Evolutionary conservation across 176 grass and related monocot genomes (phyloP).

Genomic region (Otatea glauca): DNA sequence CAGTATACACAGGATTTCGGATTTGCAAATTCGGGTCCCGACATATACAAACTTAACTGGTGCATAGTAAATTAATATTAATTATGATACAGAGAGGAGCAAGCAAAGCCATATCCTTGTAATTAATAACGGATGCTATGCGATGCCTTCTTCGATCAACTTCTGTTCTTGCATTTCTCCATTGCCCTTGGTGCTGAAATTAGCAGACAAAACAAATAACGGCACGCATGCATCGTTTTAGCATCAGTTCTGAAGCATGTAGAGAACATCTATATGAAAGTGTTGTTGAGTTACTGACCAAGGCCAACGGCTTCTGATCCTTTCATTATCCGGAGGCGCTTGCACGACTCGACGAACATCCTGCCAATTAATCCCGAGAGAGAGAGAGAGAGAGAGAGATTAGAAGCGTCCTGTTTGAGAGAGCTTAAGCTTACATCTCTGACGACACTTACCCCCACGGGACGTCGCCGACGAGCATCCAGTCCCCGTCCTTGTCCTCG

Average conservation of each 20-base stretch:
- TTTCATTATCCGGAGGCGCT: conserved; percentile 87
- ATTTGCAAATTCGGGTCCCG: too few relatives aligned
- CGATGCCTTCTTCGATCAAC: conserved; percentile 24
- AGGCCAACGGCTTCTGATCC: conserved; percentile 81
- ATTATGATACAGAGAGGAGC: conserved; percentile 35
- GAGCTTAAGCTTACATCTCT: not conserved
- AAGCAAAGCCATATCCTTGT: conserved; percentile 12
- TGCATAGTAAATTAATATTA: not conserved
- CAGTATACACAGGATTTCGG: too few relatives aligned
- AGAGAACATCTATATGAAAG: not conserved
- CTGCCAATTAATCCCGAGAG: conserved; percentile 44
- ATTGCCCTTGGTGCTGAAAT: conserved; percentile 69
- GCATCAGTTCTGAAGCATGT: not conserved
- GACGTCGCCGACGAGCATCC: conserved; percentile 99
- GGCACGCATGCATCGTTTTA: not conserved
- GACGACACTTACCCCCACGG: conserved; percentile 60
- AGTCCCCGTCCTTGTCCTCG: conserved; percentile 99
- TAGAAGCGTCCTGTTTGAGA: not conserved
- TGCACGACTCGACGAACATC: conserved; percentile 89
- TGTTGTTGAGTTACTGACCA: conserved; percentile 42
- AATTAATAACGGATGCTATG: not conserved
- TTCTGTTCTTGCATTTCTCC: conserved; percentile 79
- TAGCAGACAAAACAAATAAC: not conserved
- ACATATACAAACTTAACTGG: not conserved
- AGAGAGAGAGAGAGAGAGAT: not conserved